phyloP scores from a whole-genome alignment of 805 yeast genomes.

The Kodamaea lidongshanica region DNA sequence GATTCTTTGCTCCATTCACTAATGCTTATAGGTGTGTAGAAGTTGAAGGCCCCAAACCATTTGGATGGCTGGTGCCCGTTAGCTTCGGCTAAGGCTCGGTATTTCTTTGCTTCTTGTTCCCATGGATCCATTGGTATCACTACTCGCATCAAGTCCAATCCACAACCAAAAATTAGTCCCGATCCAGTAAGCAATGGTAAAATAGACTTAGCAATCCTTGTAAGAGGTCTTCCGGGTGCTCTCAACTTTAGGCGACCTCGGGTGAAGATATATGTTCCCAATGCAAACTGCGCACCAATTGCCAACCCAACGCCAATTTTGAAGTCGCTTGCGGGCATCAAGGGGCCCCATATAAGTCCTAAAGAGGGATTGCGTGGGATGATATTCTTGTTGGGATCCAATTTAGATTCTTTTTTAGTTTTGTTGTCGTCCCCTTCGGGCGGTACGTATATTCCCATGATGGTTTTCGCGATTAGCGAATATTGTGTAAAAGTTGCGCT shows the following conservation, averaged over 20 bases:
- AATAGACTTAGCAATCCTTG: slow-evolving; percentile 10
- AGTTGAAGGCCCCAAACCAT: slow-evolving; percentile 66
- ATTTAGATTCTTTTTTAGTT: background rate
- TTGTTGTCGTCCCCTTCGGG: slow-evolving; percentile 13
- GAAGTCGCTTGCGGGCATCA: slow-evolving; percentile 69
- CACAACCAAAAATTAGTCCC: slow-evolving; percentile 45
- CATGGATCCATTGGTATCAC: slow-evolving; percentile 55
- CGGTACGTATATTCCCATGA: slow-evolving; percentile 33
- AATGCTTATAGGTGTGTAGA: slow-evolving; percentile 46
- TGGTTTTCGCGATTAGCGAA: slow-evolving; percentile 3
- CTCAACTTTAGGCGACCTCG: slow-evolving; percentile 14
- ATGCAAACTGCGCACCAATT: slow-evolving; percentile 46
- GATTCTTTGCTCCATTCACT: slow-evolving; percentile 27
- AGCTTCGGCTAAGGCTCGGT: slow-evolving; percentile 44
- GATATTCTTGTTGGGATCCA: slow-evolving; percentile 1
- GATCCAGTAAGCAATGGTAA: slow-evolving; percentile 31
- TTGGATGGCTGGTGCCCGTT: slow-evolving; percentile 44
- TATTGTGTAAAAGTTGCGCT: too few species aligned
- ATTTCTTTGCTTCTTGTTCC: slow-evolving; percentile 58
- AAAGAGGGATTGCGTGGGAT: slow-evolving; percentile 12
- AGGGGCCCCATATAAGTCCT: slow-evolving; percentile 51
- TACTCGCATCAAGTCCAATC: slow-evolving; percentile 51
- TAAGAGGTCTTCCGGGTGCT: slow-evolving; percentile 5
- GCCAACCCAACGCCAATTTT: slow-evolving; percentile 46
- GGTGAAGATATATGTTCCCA: slow-evolving; percentile 34